Base-by-base conservation (phyloP, 2,329 filamentous ascomycete species). In the Sporothrix brunneoviolacea region DNA sequence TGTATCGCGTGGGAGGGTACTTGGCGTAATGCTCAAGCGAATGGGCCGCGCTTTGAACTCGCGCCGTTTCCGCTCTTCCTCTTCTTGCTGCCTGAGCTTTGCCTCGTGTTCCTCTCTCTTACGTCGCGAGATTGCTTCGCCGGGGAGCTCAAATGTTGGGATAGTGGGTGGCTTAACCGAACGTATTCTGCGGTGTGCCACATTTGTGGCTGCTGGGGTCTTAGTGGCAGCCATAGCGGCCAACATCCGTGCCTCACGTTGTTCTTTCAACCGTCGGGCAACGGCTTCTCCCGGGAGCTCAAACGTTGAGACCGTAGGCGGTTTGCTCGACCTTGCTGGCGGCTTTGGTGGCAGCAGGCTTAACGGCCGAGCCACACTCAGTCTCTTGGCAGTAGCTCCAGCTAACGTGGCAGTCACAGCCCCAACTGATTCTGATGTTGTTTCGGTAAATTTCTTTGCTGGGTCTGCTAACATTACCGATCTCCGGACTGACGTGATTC, bases 31-130 rank as follows among this genome's bases (percentile, higher is more conserved):
- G 49, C 68, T 74, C 48, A 69, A 65, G 37, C 74, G 74, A 33
- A 79, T 61, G 16, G 81, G 80, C 32, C 73, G 73, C 6, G 80
- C 81, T 62, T 82, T 84, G 69, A 84, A 84, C 59, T 83, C 78
- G 50, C 80, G 76, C 50, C 74, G 73, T 62, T 72, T 78, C 21
- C 70, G 74, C 54, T 80, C 76, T 57, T 82, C 80, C 56, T 83
- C 79, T 58, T 80, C 79, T 58, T 82, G 72, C 4, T 71, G 72
- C 54, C 68, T 74, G 38, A 83, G 64, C 55, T 72, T 75, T 51
- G 76, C 70, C 58, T 82, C 74, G 49, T 73, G 70, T 60, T 79
- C 69, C 65, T 83, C 72, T 56, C 74, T 69, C 66, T 81, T 78
- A 24, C 71, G 67, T 2, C 73, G 68, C 3, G 75, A 77, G 44